Percentiles rank a stretch among this genome's conserved stretches.
Conservation (phyloP, 2,329 filamentous ascomycete genomes). For the Sporothrix variecibatus region DNA sequence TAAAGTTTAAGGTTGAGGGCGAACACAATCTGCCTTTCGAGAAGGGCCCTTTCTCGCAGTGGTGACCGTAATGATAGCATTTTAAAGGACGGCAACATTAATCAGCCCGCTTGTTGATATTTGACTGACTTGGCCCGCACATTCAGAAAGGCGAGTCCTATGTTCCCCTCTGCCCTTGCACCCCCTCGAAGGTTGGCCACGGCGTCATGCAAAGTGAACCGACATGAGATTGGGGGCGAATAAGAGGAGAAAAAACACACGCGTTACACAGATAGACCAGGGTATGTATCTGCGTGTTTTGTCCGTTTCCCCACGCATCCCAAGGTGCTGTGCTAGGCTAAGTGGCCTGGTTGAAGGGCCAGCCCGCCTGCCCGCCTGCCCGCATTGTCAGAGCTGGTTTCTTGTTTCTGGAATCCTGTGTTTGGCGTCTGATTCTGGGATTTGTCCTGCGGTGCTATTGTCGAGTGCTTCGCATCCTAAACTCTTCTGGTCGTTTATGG, state of each 20-base stretch:
- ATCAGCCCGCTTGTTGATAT: conserved; percentile 2
- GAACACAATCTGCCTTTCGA: not conserved
- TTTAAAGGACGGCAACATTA: not conserved
- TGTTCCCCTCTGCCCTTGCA: too few relatives aligned
- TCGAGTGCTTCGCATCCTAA: not conserved
- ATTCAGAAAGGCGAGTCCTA: not conserved
- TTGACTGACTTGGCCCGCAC: not conserved
- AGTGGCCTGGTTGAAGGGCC: not conserved
- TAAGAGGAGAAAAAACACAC: not conserved
- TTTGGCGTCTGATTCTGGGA: not conserved
- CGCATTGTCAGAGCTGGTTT: not conserved
- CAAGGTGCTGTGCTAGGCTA: not conserved
- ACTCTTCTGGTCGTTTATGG: not conserved
- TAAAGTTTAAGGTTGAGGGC: not conserved
- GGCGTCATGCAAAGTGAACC: conserved; percentile 1
- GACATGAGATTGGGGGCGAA: conserved; percentile 3
- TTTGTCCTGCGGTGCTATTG: not conserved
- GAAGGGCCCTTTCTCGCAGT: not conserved
- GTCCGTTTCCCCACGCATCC: not conserved
- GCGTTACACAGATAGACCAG: conserved; percentile 7
- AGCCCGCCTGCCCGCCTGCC: not conserved
- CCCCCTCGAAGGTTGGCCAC: not conserved
- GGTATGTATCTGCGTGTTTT: not conserved
- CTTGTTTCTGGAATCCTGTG: not conserved
- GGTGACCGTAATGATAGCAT: not conserved